Evolutionary conservation across 2,329 filamentous ascomycete species (phyloP).

Genomic region (Fusarium caatingaense): DNA sequence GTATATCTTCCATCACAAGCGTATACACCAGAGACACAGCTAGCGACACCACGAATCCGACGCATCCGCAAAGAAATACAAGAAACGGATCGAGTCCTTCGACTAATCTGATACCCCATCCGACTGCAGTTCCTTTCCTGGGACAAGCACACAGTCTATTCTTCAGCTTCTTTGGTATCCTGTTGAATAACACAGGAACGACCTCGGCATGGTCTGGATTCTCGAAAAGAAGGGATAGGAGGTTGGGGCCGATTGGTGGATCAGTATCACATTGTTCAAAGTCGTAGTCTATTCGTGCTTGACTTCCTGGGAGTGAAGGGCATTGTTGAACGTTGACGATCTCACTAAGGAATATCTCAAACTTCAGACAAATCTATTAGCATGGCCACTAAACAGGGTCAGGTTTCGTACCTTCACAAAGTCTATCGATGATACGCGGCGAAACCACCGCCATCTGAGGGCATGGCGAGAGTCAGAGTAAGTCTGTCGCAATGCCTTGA

Average conservation of each 20-base stretch:
- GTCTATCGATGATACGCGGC: not conserved
- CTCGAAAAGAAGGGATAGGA: constrained; percentile 15
- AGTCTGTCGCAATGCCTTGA: not conserved
- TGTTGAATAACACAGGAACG: constrained; percentile 10
- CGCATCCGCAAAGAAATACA: not conserved
- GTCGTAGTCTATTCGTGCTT: constrained; percentile 1
- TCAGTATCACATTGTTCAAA: constrained; percentile 15
- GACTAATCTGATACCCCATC: not conserved
- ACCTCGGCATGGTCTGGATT: constrained; percentile 13
- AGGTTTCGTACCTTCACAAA: constrained; percentile 15
- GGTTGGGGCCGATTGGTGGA: constrained; percentile 10
- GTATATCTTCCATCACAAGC: not conserved
- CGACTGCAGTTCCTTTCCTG: not conserved
- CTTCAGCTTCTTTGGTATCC: constrained; percentile 2
- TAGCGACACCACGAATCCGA: not conserved
- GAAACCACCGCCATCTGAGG: not conserved
- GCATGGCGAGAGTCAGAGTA: not conserved
- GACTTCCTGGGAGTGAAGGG: not conserved
- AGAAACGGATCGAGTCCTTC: not conserved
- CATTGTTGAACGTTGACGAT: constrained; percentile 1
- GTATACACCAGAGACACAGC: constrained; percentile 1
- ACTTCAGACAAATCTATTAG: not conserved
- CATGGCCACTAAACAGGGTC: no score
- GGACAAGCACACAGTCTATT: constrained; percentile 3
- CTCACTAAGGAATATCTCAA: not conserved